Percentiles rank a stretch among this genome's conserved stretches.
phyloP scores from a whole-genome alignment of 1,284 basidiomycete species.

The Phylloporus sp. region DNA sequence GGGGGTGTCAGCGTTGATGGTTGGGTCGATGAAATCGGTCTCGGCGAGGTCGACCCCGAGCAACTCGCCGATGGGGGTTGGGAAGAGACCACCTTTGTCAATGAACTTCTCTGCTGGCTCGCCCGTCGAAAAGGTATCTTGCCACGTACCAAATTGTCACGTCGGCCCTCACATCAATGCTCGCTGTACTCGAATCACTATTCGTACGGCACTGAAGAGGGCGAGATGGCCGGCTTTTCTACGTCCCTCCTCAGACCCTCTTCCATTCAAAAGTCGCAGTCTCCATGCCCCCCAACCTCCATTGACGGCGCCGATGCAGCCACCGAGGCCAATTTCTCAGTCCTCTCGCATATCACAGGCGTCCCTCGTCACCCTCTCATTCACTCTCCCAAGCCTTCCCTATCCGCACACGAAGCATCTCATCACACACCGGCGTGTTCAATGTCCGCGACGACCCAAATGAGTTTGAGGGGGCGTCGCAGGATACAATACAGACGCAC shows the following conservation, averaged over 20 bases:
- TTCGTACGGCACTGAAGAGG: slow-evolving; percentile 23
- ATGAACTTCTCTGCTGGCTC: slow-evolving; percentile 67
- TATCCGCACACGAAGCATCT: slow-evolving; percentile 34
- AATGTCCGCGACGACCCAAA: slow-evolving; percentile 21
- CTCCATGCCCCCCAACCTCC: neutral
- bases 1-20: slow-evolving; percentile 34
- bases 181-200: slow-evolving; percentile 28
- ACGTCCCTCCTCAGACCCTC: slow-evolving; percentile 31
- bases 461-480: slow-evolving; percentile 15
- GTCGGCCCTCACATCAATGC: slow-evolving; percentile 10
- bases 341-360: slow-evolving; percentile 33
- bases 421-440: slow-evolving; percentile 40
- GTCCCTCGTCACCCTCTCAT: slow-evolving; percentile 38
- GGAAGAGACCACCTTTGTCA: slow-evolving; percentile 67
- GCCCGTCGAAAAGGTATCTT: slow-evolving; percentile 51
- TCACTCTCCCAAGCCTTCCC: slow-evolving; percentile 41
- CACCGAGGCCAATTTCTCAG: slow-evolving; percentile 12
- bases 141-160: slow-evolving; percentile 13
- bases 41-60: slow-evolving; percentile 65
- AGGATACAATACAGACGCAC: slow-evolving; percentile 26
- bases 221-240: slow-evolving; percentile 27
- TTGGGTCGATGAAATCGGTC: slow-evolving; percentile 54
- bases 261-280: neutral
- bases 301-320: neutral
- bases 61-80: slow-evolving; percentile 61